Percentiles rank a stretch among this genome's conserved stretches.
phyloP scores from a whole-genome alignment of 768 basidiomycete species.

The Boletus sp. region DNA sequence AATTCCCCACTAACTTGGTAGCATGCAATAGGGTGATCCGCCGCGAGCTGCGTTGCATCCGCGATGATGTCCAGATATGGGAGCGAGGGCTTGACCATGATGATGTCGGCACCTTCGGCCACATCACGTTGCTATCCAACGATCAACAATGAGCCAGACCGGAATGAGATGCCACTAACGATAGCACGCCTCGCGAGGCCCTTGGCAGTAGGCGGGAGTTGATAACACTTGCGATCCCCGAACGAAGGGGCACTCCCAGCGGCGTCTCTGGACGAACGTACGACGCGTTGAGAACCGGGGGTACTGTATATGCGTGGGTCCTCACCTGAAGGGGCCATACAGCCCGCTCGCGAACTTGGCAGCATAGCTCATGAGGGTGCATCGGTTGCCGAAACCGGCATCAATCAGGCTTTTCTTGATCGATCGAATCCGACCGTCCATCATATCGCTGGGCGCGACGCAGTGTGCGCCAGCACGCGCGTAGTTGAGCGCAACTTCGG shows the following conservation, averaged over 20 bases:
- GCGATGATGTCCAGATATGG: conserved; percentile 97
- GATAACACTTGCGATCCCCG: conserved; percentile 97
- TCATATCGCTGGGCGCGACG: conserved; percentile 99
- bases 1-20: conserved; percentile 98
- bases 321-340: conserved; percentile 94
- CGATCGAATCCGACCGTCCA: conserved; percentile 90
- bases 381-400: conserved; percentile 80
- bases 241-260: conserved; percentile 95
- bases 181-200: conserved; percentile 93
- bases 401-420: conserved; percentile 89
- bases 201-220: conserved; percentile 84
- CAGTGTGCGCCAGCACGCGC: conserved; percentile 96
- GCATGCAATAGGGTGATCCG: conserved; percentile 90
- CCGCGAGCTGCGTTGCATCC: conserved; percentile 78
- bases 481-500: conserved; percentile 88
- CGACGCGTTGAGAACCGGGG: neutral
- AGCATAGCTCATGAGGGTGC: conserved; percentile 93
- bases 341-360: conserved; percentile 96
- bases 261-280: conserved; percentile 66
- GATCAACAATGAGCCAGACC: neutral
- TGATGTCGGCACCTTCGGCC: conserved; percentile 91
- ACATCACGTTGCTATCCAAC: conserved; percentile 74
- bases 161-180: conserved; percentile 46
- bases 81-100: conserved; percentile 97
- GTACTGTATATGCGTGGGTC: conserved; percentile 1